These are phyloP conservation scores for Strigomonas oncopelti DNA, from an alignment of 208 protist genomes.

Conservation along the genomic window DNA sequence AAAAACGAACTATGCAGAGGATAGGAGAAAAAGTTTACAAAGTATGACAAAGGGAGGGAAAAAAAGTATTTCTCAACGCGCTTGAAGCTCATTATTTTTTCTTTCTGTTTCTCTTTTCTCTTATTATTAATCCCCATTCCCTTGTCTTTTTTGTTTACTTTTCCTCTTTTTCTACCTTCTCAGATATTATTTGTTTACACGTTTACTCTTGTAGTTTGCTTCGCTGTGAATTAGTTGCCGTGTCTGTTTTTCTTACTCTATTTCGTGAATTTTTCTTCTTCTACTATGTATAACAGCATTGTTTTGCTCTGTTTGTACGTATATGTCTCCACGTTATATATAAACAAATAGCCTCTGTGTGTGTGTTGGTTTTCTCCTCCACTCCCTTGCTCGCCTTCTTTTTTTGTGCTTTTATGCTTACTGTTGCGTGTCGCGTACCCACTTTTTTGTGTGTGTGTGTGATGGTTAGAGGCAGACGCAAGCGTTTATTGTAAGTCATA, in stretches of 20 bases:
- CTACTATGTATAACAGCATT: too few species aligned
- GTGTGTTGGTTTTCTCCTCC: background rate
- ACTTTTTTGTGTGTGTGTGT: too few species aligned
- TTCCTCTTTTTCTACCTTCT: too few species aligned
- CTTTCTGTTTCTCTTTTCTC: background rate
- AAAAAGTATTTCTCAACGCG: background rate
- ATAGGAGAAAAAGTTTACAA: background rate
- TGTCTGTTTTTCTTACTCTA: too few species aligned
- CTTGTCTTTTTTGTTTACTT: background rate
- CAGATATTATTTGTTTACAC: too few species aligned
- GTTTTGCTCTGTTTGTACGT: constrained; percentile 2
- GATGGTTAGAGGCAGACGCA: too few species aligned
- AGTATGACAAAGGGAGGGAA: background rate
- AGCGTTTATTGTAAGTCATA: too few species aligned
- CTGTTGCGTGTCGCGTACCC: too few species aligned
- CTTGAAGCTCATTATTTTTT: background rate
- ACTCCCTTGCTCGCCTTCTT: background rate
- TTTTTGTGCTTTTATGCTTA: background rate
- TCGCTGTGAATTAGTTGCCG: too few species aligned
- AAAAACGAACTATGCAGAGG: constrained; percentile 1
- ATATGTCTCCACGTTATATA: constrained; percentile 12
- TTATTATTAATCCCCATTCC: background rate
- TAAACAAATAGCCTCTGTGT: too few species aligned
- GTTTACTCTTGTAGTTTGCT: background rate
- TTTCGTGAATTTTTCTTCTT: too few species aligned